These are phyloP conservation scores for Lentinula lateritia DNA, from an alignment of 768 basidiomycete species.

Conservation along the genomic window DNA sequence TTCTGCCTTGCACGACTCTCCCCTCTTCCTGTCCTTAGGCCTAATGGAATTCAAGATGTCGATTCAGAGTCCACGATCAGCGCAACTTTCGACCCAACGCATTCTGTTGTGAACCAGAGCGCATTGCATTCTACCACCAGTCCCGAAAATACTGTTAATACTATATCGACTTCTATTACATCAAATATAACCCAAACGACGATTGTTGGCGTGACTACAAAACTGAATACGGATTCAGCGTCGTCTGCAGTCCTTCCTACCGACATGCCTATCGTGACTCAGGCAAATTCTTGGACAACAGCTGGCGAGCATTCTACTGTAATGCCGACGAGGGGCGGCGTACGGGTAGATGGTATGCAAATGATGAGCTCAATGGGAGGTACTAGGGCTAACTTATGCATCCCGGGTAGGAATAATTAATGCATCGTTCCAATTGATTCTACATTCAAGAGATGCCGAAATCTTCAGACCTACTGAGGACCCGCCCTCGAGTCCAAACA, in stretches of 20 bases:
- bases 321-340: neutral
- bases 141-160: neutral
- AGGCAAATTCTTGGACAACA: neutral
- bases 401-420: neutral
- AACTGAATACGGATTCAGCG: neutral
- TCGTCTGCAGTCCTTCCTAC: neutral
- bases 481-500: neutral
- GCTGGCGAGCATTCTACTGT: neutral
- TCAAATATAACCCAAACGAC: neutral
- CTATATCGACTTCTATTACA: neutral
- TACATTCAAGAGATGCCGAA: neutral
- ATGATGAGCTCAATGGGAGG: neutral
- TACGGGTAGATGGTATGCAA: constrained; percentile 2
- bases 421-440: neutral
- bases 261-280: neutral
- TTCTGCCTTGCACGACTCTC: neutral
- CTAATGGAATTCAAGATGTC: neutral
- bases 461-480: too few relatives aligned
- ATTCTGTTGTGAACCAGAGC: neutral
- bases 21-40: neutral
- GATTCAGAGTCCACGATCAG: neutral
- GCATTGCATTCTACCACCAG: neutral
- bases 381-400: neutral
- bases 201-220: neutral
- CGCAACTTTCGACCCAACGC: neutral